phyloP scores from a whole-genome alignment of 2,329 filamentous ascomycete species.

The Mycosphaerella sp. region DNA sequence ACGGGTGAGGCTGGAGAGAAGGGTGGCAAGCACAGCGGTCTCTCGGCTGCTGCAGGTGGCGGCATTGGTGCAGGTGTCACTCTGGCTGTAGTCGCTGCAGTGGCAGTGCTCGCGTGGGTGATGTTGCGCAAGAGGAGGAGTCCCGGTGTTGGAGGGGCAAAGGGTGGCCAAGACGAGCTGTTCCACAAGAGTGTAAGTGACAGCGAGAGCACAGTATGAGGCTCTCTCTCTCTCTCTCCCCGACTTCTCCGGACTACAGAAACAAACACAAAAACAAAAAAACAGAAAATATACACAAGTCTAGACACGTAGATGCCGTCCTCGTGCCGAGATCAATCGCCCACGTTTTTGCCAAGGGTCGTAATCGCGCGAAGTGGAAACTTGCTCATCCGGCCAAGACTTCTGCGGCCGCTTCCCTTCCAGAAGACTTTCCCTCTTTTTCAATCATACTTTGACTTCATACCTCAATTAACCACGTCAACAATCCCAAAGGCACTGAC shows the following conservation, averaged over 20 bases:
- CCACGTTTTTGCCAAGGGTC: neutral
- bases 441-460: too few species aligned
- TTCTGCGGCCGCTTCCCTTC: neutral
- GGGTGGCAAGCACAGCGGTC: neutral
- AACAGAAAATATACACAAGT: too few species aligned
- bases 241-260: too few species aligned
- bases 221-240: too few species aligned
- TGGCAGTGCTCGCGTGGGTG: constrained; percentile 3
- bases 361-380: neutral
- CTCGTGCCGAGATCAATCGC: too few species aligned
- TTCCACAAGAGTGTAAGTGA: neutral
- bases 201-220: constrained; percentile 3
- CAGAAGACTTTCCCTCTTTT: too few species aligned
- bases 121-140: neutral
- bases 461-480: neutral
- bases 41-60: constrained; percentile 10
- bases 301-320: too few species aligned
- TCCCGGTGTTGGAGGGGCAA: neutral
- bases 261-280: too few species aligned
- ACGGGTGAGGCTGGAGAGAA: neutral
- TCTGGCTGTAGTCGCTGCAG: constrained; percentile 4
- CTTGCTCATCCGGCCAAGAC: neutral
- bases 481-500: neutral
- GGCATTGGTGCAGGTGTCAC: constrained; percentile 11
- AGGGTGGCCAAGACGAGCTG: neutral